These are phyloP conservation scores for Penicillium diatomitis DNA, from an alignment of 495 filamentous ascomycete genomes.

Conservation along the genomic window DNA sequence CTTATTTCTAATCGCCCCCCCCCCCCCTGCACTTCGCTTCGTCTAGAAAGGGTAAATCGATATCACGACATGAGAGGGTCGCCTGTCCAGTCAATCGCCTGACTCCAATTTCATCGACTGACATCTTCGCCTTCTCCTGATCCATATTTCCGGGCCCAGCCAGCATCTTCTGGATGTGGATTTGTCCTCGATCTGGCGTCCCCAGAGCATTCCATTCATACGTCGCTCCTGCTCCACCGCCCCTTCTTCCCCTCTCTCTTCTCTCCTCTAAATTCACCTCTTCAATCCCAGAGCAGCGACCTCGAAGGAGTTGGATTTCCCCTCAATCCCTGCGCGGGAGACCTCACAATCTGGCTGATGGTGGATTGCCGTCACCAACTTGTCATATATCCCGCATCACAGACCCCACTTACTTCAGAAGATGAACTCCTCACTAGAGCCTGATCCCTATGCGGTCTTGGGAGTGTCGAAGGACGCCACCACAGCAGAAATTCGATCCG, in stretches of 20 bases:
- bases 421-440: slow-evolving; percentile 57
- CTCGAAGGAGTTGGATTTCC: background rate
- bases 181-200: slow-evolving; percentile 12
- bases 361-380: background rate
- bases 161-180: slow-evolving; percentile 15
- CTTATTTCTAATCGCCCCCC: background rate
- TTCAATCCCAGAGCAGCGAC: too few relatives aligned
- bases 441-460: slow-evolving; percentile 77
- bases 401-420: slow-evolving; percentile 1
- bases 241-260: slow-evolving; percentile 16
- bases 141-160: slow-evolving; percentile 1
- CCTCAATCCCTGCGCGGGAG: slow-evolving; percentile 4
- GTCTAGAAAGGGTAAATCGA: background rate
- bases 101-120: background rate
- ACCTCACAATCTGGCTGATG: background rate
- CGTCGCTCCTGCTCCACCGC: slow-evolving; percentile 9
- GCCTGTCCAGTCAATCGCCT: background rate
- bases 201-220: slow-evolving; percentile 4
- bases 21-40: background rate
- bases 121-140: slow-evolving; percentile 4
- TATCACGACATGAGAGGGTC: background rate
- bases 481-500: slow-evolving; percentile 61
- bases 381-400: slow-evolving; percentile 4
- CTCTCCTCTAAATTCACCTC: slow-evolving; percentile 2
- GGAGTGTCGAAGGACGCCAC: slow-evolving; percentile 70